Evolutionary conservation across 768 basidiomycete genomes (phyloP).

Genomic region (Gyrodon lividus): DNA sequence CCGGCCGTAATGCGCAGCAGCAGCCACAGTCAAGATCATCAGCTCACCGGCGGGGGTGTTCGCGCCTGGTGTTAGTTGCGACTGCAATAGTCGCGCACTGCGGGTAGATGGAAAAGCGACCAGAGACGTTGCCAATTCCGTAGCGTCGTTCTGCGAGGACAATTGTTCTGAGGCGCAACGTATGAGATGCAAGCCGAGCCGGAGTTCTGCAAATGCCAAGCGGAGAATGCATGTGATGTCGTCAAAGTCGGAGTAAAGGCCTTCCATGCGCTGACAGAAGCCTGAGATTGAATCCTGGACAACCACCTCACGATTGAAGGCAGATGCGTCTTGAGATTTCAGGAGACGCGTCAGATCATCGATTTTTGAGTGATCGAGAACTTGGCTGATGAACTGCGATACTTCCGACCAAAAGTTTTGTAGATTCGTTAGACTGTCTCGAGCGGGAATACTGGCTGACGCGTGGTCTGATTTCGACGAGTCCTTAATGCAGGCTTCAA

Average conservation of each 20-base stretch:
- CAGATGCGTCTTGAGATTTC: constrained; percentile 36
- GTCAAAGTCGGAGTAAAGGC: constrained; percentile 63
- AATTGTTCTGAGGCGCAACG: constrained; percentile 27
- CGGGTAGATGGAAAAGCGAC: constrained; percentile 54
- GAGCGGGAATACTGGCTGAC: constrained; percentile 31
- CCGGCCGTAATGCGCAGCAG: constrained; percentile 29
- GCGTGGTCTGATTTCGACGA: constrained; percentile 23
- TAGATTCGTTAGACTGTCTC: constrained; percentile 47
- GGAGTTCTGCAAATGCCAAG: constrained; percentile 61
- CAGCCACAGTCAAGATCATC: constrained; percentile 46
- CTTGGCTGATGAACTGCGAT: constrained; percentile 65
- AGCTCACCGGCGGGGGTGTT: constrained; percentile 27
- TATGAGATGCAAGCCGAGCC: constrained; percentile 68
- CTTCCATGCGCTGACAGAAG: constrained; percentile 70
- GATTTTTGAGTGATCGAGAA: constrained; percentile 49
- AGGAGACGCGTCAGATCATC: constrained; percentile 44
- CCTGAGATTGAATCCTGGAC: constrained; percentile 77
- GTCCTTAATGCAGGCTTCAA: constrained; percentile 38
- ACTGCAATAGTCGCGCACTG: constrained; percentile 39
- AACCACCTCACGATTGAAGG: constrained; percentile 58
- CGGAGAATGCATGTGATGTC: constrained; percentile 73
- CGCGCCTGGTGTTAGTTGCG: constrained; percentile 12
- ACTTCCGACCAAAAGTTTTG: constrained; percentile 76
- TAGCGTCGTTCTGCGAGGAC: constrained; percentile 17
- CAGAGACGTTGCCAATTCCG: constrained; percentile 34